A percentile compares a stretch with the other conserved stretches of the same genome.
phyloP scores from a whole-genome alignment of 2,329 filamentous ascomycete genomes.

The Didymella arachidicola region DNA sequence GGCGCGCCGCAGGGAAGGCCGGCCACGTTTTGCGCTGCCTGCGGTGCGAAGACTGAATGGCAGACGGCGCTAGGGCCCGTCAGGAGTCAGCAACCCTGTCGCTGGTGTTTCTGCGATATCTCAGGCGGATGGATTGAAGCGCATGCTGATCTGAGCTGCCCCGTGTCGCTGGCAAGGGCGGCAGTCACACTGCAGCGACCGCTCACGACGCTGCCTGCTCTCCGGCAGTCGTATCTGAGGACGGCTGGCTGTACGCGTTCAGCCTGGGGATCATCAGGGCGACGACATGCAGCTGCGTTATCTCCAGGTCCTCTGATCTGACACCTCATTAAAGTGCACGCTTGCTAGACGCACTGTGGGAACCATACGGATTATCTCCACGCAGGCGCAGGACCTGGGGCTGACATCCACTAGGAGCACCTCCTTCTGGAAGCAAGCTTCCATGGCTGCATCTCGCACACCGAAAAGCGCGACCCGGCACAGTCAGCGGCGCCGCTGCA shows the following conservation, averaged over 20 bases:
- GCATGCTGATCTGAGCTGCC: conserved; percentile 17
- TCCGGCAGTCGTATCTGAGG: conserved; percentile 1
- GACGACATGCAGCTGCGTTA: conserved; percentile 15
- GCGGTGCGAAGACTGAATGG: conserved; percentile 10
- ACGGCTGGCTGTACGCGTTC: not conserved
- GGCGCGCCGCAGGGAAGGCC: conserved; percentile 20
- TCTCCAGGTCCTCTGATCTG: conserved; percentile 15
- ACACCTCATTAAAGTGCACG: conserved; percentile 23
- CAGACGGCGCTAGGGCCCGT: conserved; percentile 14
- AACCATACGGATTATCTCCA: conserved; percentile 17
- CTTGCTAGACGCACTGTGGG: conserved; percentile 2
- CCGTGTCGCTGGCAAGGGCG: conserved; percentile 18
- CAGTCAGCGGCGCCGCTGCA: conserved; percentile 2
- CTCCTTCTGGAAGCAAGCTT: conserved; percentile 16
- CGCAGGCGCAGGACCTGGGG: conserved; percentile 17
- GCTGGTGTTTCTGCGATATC: conserved; percentile 17
- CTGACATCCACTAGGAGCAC: conserved; percentile 14
- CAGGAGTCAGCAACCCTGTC: conserved; percentile 23
- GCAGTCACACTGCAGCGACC: conserved; percentile 1
- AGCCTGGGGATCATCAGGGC: conserved; percentile 15
- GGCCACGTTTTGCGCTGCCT: conserved; percentile 21
- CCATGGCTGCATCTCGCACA: conserved; percentile 8
- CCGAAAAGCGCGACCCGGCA: conserved; percentile 3
- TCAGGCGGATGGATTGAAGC: conserved; percentile 8
- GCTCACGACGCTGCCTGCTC: not conserved